These are phyloP conservation scores for Mycena sanguinolenta DNA, from an alignment of 768 basidiomycete species.

Conservation along the genomic window DNA sequence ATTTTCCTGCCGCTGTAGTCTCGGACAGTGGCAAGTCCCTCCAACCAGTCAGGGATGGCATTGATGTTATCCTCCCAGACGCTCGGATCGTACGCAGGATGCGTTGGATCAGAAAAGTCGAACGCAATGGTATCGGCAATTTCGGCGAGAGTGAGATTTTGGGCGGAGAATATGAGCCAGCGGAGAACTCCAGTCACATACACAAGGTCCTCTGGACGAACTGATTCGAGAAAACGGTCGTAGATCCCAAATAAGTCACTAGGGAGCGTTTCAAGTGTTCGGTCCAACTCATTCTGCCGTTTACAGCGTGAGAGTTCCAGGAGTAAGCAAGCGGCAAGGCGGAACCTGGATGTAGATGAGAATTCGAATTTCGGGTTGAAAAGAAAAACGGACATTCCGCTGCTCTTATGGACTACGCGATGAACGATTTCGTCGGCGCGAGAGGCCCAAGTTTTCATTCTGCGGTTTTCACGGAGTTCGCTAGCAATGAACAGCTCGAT, in stretches of 20 bases:
- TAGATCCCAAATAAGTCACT: constrained; percentile 22
- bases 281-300: constrained; percentile 10
- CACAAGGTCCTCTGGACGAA: too few species aligned
- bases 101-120: constrained; percentile 6
- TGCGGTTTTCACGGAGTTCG: constrained; percentile 5
- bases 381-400: constrained; percentile 23
- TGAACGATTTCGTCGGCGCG: constrained; percentile 7
- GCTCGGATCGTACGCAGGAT: background rate
- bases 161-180: too few species aligned
- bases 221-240: constrained; percentile 16
- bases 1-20: background rate
- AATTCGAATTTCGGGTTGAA: too few species aligned
- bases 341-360: too few species aligned
- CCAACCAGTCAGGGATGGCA: constrained; percentile 18
- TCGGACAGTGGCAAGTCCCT: constrained; percentile 3
- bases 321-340: too few species aligned
- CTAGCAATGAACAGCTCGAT: constrained; percentile 3
- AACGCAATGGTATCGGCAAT: constrained; percentile 15
- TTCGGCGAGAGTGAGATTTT: background rate
- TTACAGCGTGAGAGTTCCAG: constrained; percentile 22
- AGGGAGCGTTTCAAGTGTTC: constrained; percentile 15
- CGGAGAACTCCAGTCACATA: too few species aligned
- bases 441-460: background rate
- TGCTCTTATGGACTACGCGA: background rate
- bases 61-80: background rate